A percentile compares a stretch with the other conserved stretches of the same genome.
Evolutionary conservation across 257 asterid genomes (phyloP).

Genomic region (Solanum chaucha): DNA sequence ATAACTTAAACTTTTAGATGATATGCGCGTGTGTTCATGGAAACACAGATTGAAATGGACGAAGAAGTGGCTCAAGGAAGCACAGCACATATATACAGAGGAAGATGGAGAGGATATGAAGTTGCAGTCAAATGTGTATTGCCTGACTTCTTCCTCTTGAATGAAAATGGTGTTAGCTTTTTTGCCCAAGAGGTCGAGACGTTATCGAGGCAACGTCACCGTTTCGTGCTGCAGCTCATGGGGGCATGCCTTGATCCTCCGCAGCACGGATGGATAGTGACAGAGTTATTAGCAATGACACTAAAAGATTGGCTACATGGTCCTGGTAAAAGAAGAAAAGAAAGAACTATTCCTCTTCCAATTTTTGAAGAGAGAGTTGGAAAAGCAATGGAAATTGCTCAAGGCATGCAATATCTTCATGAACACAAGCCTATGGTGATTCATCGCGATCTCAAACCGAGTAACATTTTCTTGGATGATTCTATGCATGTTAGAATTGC

Average conservation of each 20-base stretch:
- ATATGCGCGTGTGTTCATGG: neutral
- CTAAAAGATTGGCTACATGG: constrained; percentile 71
- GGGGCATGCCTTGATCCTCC: constrained; percentile 71
- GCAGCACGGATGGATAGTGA: constrained; percentile 53
- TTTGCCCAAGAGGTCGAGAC: constrained; percentile 70
- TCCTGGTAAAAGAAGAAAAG: constrained; percentile 38
- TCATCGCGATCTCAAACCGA: constrained; percentile 72
- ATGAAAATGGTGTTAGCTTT: constrained; percentile 45
- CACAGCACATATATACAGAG: constrained; percentile 59
- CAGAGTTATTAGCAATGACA: constrained; percentile 39
- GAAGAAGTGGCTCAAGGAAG: constrained; percentile 55
- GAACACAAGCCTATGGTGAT: constrained; percentile 50
- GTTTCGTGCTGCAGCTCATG: constrained; percentile 56
- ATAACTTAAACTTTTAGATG: neutral
- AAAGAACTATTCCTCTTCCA: constrained; percentile 38
- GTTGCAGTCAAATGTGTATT: constrained; percentile 65
- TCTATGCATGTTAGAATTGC: constrained; percentile 60
- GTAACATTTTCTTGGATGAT: constrained; percentile 59
- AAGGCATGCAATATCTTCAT: constrained; percentile 81
- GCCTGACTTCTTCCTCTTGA: constrained; percentile 52
- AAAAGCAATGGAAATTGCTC: constrained; percentile 56
- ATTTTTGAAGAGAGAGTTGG: constrained; percentile 38
- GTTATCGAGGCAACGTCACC: constrained; percentile 59
- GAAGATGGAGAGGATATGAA: constrained; percentile 60
- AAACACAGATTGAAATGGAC: constrained; percentile 45